phyloP scores from a whole-genome alignment of 2,329 filamentous ascomycete species.

The Verticillium isaacii region DNA sequence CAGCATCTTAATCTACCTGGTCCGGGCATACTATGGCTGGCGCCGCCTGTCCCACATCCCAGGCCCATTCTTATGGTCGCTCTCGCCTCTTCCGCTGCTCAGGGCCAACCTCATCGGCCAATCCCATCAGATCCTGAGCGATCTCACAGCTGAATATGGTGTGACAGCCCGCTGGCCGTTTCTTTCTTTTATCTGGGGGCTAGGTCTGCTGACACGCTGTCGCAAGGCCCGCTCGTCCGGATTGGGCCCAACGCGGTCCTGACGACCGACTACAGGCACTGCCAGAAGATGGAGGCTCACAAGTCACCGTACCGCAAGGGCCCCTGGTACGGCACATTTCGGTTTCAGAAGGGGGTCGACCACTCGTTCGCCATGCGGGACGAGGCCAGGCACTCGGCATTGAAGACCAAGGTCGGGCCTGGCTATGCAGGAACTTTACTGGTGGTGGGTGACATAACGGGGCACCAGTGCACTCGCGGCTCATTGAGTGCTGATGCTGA shows the following conservation, averaged over 20 bases:
- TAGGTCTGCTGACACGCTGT: constrained; percentile 8
- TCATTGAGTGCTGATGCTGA: not conserved
- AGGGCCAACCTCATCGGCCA: constrained; percentile 1
- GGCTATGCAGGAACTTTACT: constrained; percentile 26
- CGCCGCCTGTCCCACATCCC: constrained; percentile 22
- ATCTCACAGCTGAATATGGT: constrained; percentile 15
- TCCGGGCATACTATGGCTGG: constrained; percentile 18
- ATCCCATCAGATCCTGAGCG: constrained; percentile 13
- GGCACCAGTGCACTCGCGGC: not conserved
- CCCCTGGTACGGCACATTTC: constrained; percentile 29
- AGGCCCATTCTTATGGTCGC: constrained; percentile 16
- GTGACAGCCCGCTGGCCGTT: not conserved
- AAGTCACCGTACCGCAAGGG: constrained; percentile 31
- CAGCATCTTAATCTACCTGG: constrained; percentile 1
- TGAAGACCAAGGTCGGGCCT: constrained; percentile 38
- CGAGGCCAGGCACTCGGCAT: constrained; percentile 27
- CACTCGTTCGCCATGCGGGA: constrained; percentile 29
- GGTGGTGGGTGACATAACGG: not conserved
- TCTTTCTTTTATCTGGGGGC: not conserved
- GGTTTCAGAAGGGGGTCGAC: constrained; percentile 28
- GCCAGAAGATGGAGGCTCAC: constrained; percentile 25
- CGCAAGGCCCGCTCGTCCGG: constrained; percentile 29
- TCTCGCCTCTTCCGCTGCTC: not conserved
- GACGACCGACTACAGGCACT: constrained; percentile 30
- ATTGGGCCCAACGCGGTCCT: constrained; percentile 37